Evolutionary conservation across 495 filamentous ascomycete species (phyloP).

Genomic region (Aeminium ludgeri): DNA sequence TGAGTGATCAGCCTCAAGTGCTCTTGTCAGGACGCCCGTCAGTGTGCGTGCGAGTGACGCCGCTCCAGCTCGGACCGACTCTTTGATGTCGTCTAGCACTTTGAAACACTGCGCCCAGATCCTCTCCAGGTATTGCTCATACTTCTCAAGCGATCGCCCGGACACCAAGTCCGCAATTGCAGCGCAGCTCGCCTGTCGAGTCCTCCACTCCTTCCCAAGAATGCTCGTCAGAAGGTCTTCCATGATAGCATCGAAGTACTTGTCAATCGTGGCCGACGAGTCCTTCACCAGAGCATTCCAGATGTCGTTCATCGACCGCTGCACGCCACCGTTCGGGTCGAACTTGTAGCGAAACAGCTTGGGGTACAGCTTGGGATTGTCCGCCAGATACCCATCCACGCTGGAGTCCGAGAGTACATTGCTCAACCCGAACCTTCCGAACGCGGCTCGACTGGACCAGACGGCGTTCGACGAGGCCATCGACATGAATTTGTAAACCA

Average conservation of each 20-base stretch:
- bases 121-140: slow-evolving; percentile 64
- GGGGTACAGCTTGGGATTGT: slow-evolving; percentile 84
- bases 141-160: slow-evolving; percentile 55
- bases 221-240: slow-evolving; percentile 69
- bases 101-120: slow-evolving; percentile 75
- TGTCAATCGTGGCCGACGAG: slow-evolving; percentile 49
- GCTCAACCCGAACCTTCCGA: slow-evolving; percentile 83
- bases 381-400: slow-evolving; percentile 46
- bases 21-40: slow-evolving; percentile 64
- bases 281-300: slow-evolving; percentile 89
- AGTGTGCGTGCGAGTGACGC: slow-evolving; percentile 64
- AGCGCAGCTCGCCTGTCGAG: slow-evolving; percentile 76
- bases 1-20: slow-evolving; percentile 63
- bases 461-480: slow-evolving; percentile 85
- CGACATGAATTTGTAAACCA: slow-evolving; percentile 96
- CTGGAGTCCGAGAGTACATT: slow-evolving; percentile 79
- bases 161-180: slow-evolving; percentile 77
- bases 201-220: slow-evolving; percentile 79
- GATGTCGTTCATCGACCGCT: slow-evolving; percentile 89
- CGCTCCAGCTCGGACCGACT: slow-evolving; percentile 66
- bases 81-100: slow-evolving; percentile 87
- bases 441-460: slow-evolving; percentile 87
- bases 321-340: slow-evolving; percentile 83
- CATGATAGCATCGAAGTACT: slow-evolving; percentile 72
- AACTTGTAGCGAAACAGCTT: slow-evolving; percentile 90